Conservation (phyloP, 106 monocot species). For the Acorus calamus region DNA sequence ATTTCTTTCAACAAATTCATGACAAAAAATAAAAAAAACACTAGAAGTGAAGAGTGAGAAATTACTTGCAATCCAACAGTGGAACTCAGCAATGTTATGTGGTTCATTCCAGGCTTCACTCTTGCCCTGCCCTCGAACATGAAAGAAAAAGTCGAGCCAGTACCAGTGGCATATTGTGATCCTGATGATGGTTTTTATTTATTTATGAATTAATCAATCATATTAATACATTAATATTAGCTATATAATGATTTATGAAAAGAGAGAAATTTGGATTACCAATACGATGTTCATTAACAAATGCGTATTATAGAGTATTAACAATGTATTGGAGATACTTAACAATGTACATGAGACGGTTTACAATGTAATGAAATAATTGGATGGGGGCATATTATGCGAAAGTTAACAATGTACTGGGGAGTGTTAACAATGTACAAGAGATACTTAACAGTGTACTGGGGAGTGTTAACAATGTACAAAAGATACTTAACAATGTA, state of each 20-base stretch:
- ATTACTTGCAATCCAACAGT: slow-evolving; percentile 15
- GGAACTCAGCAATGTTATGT: slow-evolving; percentile 15
- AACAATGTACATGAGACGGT: too few relatives aligned
- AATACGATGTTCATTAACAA: slow-evolving; percentile 46
- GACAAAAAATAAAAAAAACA: not conserved
- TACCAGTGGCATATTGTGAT: slow-evolving; percentile 8
- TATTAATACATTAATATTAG: not conserved
- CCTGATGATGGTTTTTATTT: not conserved
- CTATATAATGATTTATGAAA: too few relatives aligned
- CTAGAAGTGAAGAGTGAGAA: not conserved
- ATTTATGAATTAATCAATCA: not conserved
- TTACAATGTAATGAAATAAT: too few relatives aligned
- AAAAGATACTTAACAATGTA: too few relatives aligned
- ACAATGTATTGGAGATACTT: too few relatives aligned
- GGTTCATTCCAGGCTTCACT: slow-evolving; percentile 9
- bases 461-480: too few relatives aligned
- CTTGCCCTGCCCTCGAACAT: slow-evolving; percentile 4
- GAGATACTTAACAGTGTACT: too few relatives aligned
- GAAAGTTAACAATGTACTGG: too few relatives aligned
- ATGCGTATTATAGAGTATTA: slow-evolving; percentile 24
- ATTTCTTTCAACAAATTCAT: not conserved
- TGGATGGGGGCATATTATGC: too few relatives aligned
- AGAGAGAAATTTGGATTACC: slow-evolving; percentile 19
- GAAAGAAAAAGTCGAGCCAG: not conserved
- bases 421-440: too few relatives aligned